Conservation (phyloP, 106 monocot genomes). For the Allium sativum region DNA sequence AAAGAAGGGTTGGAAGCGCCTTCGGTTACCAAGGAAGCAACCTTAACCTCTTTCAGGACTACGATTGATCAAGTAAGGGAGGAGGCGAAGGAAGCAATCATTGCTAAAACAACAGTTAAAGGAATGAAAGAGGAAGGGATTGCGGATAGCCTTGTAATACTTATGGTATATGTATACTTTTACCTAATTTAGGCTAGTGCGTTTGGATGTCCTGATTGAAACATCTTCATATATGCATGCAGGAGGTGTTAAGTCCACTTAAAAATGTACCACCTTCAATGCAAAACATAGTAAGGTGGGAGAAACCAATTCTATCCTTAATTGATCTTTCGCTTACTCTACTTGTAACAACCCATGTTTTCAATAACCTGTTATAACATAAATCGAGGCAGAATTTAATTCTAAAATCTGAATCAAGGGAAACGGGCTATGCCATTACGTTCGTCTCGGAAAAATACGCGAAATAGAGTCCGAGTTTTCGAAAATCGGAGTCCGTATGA, state of each 20-base stretch:
- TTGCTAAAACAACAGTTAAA: constrained; percentile 50
- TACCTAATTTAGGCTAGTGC: too few relatives aligned
- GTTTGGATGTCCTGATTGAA: too few relatives aligned
- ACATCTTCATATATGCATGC: constrained; percentile 6
- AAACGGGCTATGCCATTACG: too few relatives aligned
- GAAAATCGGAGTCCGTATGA: too few relatives aligned
- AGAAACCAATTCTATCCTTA: constrained; percentile 41
- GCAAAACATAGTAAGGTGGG: constrained; percentile 39
- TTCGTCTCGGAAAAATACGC: too few relatives aligned
- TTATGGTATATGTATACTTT: constrained; percentile 59
- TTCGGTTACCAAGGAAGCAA: constrained; percentile 13
- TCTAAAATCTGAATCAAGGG: too few relatives aligned
- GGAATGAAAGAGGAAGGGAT: constrained; percentile 75
- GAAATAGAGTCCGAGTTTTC: too few relatives aligned
- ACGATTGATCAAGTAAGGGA: constrained; percentile 60
- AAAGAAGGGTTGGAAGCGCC: constrained; percentile 31
- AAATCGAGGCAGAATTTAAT: too few relatives aligned
- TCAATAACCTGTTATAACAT: too few relatives aligned
- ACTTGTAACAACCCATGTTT: too few relatives aligned
- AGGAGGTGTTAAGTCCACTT: constrained; percentile 63
- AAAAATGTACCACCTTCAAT: constrained; percentile 22
- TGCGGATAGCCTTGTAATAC: constrained; percentile 47
- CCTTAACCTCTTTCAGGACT: constrained; percentile 45
- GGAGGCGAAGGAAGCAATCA: constrained; percentile 39
- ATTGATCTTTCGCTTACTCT: constrained; percentile 18